Conservation (phyloP, 192 early-diverging fungal species). For the Backusella macrospora region DNA sequence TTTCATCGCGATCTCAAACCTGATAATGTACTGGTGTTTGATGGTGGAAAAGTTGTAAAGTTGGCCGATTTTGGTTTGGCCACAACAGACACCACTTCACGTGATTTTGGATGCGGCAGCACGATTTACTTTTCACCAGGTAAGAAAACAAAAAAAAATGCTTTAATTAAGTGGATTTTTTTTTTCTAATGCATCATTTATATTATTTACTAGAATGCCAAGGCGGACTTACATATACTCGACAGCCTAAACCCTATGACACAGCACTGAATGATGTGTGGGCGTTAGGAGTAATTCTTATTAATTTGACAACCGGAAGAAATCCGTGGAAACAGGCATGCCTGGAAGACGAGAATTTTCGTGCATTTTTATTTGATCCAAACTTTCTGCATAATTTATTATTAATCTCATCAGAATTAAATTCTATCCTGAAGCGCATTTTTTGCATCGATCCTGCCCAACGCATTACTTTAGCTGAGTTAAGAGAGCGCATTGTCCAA, state of each 20-base stretch:
- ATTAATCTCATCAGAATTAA: constrained; percentile 67
- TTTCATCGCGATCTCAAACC: constrained; percentile 94
- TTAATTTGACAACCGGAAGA: constrained; percentile 86
- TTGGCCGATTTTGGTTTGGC: constrained; percentile 94
- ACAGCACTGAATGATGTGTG: constrained; percentile 86
- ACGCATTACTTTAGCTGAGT: constrained; percentile 51
- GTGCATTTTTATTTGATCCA: constrained; percentile 65
- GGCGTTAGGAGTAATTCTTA: constrained; percentile 86
- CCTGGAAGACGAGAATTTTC: constrained; percentile 75
- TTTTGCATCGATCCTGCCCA: constrained; percentile 68
- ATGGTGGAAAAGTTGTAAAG: constrained; percentile 71
- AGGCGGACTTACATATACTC: constrained; percentile 48
- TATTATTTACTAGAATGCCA: constrained; percentile 59
- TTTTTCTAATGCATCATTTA: background rate
- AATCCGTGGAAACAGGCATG: constrained; percentile 83
- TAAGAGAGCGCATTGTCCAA: constrained; percentile 39
- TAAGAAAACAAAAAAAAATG: constrained; percentile 12
- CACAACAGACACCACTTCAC: constrained; percentile 78
- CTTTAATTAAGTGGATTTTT: background rate
- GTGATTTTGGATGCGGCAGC: constrained; percentile 88
- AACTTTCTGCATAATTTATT: constrained; percentile 64
- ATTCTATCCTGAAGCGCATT: constrained; percentile 69
- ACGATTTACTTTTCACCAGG: constrained; percentile 62
- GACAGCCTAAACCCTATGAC: constrained; percentile 45
- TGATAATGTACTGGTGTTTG: constrained; percentile 68